A percentile compares a stretch with the other conserved stretches of the same genome.
These are phyloP conservation scores for Mucor saturninus DNA, from an alignment of 371 early-diverging fungal genomes.

Conservation along the genomic window DNA sequence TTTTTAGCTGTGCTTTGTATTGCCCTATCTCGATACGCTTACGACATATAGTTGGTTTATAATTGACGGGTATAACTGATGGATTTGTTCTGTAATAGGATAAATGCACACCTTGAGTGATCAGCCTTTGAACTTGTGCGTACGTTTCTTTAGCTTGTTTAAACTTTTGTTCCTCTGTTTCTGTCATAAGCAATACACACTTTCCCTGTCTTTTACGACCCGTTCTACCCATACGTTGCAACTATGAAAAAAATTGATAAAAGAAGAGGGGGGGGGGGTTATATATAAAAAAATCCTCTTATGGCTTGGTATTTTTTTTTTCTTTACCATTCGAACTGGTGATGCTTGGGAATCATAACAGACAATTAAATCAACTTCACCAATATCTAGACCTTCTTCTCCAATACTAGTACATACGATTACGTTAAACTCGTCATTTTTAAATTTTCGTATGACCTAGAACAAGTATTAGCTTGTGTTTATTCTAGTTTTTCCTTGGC, in stretches of 20 bases:
- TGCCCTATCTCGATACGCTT: slow-evolving; percentile 33
- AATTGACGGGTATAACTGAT: slow-evolving; percentile 51
- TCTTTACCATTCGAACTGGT: slow-evolving; percentile 76
- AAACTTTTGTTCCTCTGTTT: slow-evolving; percentile 79
- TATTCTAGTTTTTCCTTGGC: neutral
- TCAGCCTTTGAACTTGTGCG: slow-evolving; percentile 59
- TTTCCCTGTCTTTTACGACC: slow-evolving; percentile 90
- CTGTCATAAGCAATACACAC: slow-evolving; percentile 80
- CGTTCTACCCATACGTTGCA: slow-evolving; percentile 95
- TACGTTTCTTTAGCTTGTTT: slow-evolving; percentile 65
- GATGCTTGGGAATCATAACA: slow-evolving; percentile 90
- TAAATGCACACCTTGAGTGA: slow-evolving; percentile 26
- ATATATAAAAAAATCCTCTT: neutral
- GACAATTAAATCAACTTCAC: slow-evolving; percentile 93
- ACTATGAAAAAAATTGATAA: slow-evolving; percentile 42
- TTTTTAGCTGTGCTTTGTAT: slow-evolving; percentile 20
- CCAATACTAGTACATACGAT: slow-evolving; percentile 93
- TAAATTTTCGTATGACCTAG: slow-evolving; percentile 61
- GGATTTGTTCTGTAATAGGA: slow-evolving; percentile 34
- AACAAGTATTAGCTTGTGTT: neutral
- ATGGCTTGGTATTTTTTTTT: neutral
- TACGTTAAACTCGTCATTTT: slow-evolving; percentile 77
- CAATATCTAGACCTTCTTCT: slow-evolving; percentile 97
- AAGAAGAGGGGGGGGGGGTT: neutral
- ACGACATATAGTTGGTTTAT: slow-evolving; percentile 50